Base-by-base conservation (phyloP, 1,284 basidiomycete species). In the Melampsora larici-populina region DNA sequence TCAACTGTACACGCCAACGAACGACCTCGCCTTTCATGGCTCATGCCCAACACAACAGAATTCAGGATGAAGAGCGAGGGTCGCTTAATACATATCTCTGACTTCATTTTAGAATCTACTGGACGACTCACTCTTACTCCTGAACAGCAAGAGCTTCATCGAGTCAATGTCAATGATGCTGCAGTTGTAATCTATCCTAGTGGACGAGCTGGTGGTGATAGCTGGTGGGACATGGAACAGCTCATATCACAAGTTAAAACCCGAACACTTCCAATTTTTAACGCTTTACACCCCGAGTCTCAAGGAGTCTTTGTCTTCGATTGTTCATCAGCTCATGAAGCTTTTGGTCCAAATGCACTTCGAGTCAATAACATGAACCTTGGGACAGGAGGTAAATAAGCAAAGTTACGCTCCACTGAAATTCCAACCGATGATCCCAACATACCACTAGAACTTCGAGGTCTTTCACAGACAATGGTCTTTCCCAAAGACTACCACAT, bases 221-320 rank as follows among this genome's bases (percentile, higher is more conserved):
- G 58, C 7, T 70, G 68, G 68, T 70, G 68, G 68, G 68, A 70
- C 48, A 70, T 70, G 68, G 68, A 70, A 21, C 48, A 70, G 48
- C 48, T 70, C 3, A 55, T 48, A 33, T 33, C 31, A 13, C 49
- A 70, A 31, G 68, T 70, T 4, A 55, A 29, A 31, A 15, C 15
- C n/a, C 49, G 55, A 33, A 55, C 49, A 8, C 49, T 70, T n/a
- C 68, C 68, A 55, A 70, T 70, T 24, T 70, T 70, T 17, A 29
- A 70, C n/a, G 21, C 48, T n/a, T 36, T 70, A 18, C 68, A 70
- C 36, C 68, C 48, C 36, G 15, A 70, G 21, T 26, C 48, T 70
- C n/a, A n/a, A n/a, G n/a, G n/a, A n/a, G n/a, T n/a, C n/a, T n/a
- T n/a, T n/a, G n/a, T n/a, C n/a, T n/a, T n/a, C n/a, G n/a, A n/a